phyloP scores from a whole-genome alignment of 306 rosid genomes.

The Senna siamea region DNA sequence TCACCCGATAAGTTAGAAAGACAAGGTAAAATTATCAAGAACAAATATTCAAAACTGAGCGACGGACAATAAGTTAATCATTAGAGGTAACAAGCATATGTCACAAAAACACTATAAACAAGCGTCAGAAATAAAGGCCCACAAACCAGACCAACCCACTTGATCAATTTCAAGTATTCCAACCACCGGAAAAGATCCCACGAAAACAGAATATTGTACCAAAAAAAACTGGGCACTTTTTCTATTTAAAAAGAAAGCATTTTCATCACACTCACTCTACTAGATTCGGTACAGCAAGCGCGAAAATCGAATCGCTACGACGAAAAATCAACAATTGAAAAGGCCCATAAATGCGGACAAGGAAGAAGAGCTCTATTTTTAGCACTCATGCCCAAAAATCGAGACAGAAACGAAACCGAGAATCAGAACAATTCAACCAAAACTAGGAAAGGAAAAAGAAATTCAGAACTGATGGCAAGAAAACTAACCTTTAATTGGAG shows the following conservation, averaged over 20 bases:
- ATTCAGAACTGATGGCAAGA: neutral
- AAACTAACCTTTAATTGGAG: conserved; percentile 7
- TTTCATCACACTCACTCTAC: too few relatives aligned
- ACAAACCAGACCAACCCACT: neutral
- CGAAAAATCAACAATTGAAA: neutral
- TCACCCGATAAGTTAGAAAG: neutral
- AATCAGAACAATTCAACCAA: neutral
- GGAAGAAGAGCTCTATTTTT: too few relatives aligned
- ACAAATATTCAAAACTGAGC: neutral
- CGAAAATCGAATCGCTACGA: neutral
- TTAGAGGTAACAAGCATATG: neutral
- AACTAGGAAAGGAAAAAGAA: neutral
- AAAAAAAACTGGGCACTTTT: neutral
- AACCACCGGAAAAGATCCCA: neutral
- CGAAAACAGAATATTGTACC: neutral
- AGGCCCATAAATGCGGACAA: neutral
- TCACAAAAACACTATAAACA: neutral
- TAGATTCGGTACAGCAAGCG: neutral
- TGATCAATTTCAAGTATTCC: neutral
- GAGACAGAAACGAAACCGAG: neutral
- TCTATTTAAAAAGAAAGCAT: neutral
- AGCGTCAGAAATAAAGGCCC: neutral
- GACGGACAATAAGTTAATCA: neutral
- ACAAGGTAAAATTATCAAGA: neutral
- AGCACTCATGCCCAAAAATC: too few relatives aligned